These are phyloP conservation scores for Yarrowia sp. DNA, from an alignment of 805 yeast species.

Conservation along the genomic window DNA sequence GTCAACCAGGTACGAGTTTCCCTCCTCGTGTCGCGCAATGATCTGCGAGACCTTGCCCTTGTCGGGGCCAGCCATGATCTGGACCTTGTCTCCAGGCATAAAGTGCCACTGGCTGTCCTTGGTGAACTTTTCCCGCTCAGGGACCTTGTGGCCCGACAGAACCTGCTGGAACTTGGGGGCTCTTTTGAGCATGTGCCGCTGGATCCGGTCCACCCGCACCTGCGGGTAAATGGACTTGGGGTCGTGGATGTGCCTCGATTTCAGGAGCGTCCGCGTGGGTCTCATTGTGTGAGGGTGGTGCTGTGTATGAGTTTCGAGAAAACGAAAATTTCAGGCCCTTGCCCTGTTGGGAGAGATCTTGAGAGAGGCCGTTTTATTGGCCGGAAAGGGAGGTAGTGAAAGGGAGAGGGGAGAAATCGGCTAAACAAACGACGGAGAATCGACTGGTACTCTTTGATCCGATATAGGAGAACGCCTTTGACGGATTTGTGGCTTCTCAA, in stretches of 20 bases:
- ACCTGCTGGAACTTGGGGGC: constrained; percentile 44
- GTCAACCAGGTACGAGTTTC: constrained; percentile 68
- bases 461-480: too few relatives aligned
- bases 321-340: constrained; percentile 31
- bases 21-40: constrained; percentile 61
- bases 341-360: constrained; percentile 30
- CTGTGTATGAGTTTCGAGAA: constrained; percentile 2
- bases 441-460: too few relatives aligned
- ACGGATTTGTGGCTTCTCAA: background rate
- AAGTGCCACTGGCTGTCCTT: constrained; percentile 64
- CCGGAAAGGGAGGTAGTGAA: background rate
- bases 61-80: constrained; percentile 70
- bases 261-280: constrained; percentile 29
- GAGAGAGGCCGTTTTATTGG: background rate
- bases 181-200: constrained; percentile 41
- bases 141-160: constrained; percentile 46
- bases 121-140: constrained; percentile 51
- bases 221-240: constrained; percentile 40
- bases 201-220: constrained; percentile 43
- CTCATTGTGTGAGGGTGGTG: constrained; percentile 35
- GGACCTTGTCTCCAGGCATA: constrained; percentile 78
- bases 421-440: too few relatives aligned
- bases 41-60: constrained; percentile 79
- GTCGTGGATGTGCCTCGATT: constrained; percentile 34
- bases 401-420: background rate